Evolutionary conservation across 208 protist genomes (phyloP).

Genomic region (Vickermania ingenoplastis): DNA sequence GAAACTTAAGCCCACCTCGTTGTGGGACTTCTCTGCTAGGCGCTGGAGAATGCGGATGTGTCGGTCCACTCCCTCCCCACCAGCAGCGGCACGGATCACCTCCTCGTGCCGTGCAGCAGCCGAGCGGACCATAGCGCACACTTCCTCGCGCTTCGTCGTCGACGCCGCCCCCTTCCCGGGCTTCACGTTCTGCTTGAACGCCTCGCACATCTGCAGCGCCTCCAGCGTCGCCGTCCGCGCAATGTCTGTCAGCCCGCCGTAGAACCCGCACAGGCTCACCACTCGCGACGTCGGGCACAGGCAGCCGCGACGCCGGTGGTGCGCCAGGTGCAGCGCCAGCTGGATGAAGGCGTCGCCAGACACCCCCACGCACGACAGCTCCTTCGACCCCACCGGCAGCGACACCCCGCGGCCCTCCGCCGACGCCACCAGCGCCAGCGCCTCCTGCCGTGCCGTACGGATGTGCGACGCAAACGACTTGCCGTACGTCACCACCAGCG

Average conservation of each 20-base stretch:
- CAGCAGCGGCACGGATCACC: conserved; percentile 34
- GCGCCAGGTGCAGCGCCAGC: conserved; percentile 79
- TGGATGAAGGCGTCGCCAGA: conserved; percentile 79
- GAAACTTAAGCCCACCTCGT: conserved; percentile 66
- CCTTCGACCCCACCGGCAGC: conserved; percentile 35
- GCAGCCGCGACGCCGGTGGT: conserved; percentile 58
- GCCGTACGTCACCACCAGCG: conserved; percentile 65
- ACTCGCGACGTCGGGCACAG: conserved; percentile 62
- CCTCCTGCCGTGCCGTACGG: conserved; percentile 62
- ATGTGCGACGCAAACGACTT: conserved; percentile 76
- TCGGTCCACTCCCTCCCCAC: conserved; percentile 80
- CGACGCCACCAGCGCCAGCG: conserved; percentile 34
- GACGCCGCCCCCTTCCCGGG: conserved; percentile 1
- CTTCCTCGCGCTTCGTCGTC: conserved; percentile 18
- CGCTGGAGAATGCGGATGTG: conserved; percentile 85
- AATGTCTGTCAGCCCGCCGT: conserved; percentile 77
- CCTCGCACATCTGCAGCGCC: conserved; percentile 39
- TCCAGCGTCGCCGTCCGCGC: conserved; percentile 63
- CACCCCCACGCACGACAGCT: conserved; percentile 34
- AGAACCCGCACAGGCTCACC: conserved; percentile 55
- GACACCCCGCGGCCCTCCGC: conserved; percentile 51
- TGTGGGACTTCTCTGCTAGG: conserved; percentile 39
- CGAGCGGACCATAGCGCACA: conserved; percentile 30
- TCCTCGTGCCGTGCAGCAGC: conserved; percentile 40
- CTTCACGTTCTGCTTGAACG: conserved; percentile 19